Evolutionary conservation across 331 rosid genomes (phyloP).

Genomic region (Arachis monticola): DNA sequence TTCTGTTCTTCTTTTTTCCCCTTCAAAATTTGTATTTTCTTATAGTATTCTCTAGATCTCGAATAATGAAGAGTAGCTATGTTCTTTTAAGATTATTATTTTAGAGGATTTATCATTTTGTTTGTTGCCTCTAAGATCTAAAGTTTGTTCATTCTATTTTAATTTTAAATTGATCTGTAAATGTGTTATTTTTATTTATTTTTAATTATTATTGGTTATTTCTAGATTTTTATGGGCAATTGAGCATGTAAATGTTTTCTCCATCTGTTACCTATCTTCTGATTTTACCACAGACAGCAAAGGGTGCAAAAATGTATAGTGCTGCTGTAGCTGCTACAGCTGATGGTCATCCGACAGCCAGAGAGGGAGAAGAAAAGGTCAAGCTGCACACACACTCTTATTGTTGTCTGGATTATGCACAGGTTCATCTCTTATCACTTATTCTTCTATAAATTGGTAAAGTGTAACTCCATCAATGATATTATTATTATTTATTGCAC

Average conservation of each 20-base stretch:
- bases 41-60: not conserved
- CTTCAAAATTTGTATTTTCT: not conserved
- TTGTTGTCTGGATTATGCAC: constrained; percentile 88
- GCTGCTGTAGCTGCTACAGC: constrained; percentile 97
- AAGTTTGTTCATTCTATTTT: constrained; percentile 3
- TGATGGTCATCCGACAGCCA: constrained; percentile 60
- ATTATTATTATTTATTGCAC: constrained; percentile 13
- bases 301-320: constrained; percentile 91
- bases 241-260: constrained; percentile 14
- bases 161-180: not conserved
- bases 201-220: not conserved
- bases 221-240: constrained; percentile 1
- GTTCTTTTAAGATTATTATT: constrained; percentile 9
- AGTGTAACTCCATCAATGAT: constrained; percentile 28
- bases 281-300: constrained; percentile 74
- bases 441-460: constrained; percentile 9
- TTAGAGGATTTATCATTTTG: not conserved
- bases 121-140: not conserved
- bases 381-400: constrained; percentile 96
- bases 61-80: constrained; percentile 16
- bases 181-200: not conserved
- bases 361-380: constrained; percentile 97
- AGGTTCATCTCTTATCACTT: constrained; percentile 60
- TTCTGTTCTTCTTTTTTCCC: not conserved
- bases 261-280: constrained; percentile 16